Percentiles rank a stretch among this genome's conserved stretches.
These are phyloP conservation scores for Lyophyllum atratum DNA, from an alignment of 768 basidiomycete genomes.

Conservation along the genomic window DNA sequence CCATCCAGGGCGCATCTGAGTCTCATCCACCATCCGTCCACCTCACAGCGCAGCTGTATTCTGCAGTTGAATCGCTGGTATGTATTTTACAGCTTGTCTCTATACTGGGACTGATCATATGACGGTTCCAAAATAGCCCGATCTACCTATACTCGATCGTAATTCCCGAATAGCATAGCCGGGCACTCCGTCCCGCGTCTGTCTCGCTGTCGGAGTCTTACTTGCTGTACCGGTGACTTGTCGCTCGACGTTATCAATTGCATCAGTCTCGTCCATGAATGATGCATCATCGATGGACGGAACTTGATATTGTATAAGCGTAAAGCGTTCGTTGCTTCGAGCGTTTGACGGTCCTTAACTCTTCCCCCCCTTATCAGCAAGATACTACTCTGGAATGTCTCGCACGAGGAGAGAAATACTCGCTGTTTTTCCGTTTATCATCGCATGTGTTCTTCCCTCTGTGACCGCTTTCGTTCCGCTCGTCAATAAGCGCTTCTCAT, in stretches of 20 bases:
- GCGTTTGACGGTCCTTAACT: background rate
- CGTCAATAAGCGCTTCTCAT: conserved; percentile 16
- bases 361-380: background rate
- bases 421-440: background rate
- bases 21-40: too few species aligned
- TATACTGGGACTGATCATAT: background rate
- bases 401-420: background rate
- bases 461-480: conserved; percentile 11
- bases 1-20: too few species aligned
- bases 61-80: too few species aligned
- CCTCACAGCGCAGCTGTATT: too few species aligned
- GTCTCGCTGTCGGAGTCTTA: background rate
- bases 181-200: background rate
- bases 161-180: too few species aligned
- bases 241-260: background rate
- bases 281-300: background rate
- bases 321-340: background rate
- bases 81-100: background rate
- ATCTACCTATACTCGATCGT: background rate
- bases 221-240: background rate
- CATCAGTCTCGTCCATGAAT: background rate
- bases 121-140: background rate
- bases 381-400: conserved; percentile 2
- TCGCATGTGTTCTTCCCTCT: conserved; percentile 1
- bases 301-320: background rate